Evolutionary conservation across 768 basidiomycete genomes (phyloP).

Genomic region (Leccinum disarticulatum): DNA sequence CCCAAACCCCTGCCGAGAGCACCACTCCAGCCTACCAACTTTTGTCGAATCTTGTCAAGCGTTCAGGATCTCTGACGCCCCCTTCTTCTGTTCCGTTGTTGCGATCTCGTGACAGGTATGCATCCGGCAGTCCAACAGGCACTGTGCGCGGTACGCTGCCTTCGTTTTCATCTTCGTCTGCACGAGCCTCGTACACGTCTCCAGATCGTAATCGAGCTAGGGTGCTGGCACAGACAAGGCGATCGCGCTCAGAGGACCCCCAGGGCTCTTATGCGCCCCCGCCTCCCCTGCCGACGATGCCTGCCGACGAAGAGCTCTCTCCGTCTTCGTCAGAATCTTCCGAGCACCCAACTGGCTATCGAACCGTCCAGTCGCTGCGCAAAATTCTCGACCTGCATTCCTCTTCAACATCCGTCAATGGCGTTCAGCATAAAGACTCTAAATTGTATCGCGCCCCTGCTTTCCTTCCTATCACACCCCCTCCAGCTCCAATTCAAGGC

Average conservation of each 20-base stretch:
- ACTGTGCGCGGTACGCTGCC: constrained; percentile 22
- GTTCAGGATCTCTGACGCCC: constrained; percentile 30
- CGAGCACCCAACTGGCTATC: constrained; percentile 51
- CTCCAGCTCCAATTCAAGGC: constrained; percentile 54
- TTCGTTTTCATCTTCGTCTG: constrained; percentile 17
- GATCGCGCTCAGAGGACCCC: constrained; percentile 34
- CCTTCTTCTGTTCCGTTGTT: constrained; percentile 30
- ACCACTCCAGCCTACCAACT: constrained; percentile 60
- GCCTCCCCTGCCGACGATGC: constrained; percentile 47
- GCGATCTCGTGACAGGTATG: constrained; percentile 33
- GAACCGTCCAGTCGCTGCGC: constrained; percentile 63
- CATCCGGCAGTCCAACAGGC: constrained; percentile 33
- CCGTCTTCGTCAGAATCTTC: constrained; percentile 54
- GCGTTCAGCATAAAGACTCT: constrained; percentile 10
- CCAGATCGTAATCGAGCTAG: constrained; percentile 15
- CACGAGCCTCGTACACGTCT: constrained; percentile 9
- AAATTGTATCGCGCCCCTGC: constrained; percentile 19
- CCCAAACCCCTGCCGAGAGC: constrained; percentile 40
- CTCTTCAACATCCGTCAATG: constrained; percentile 34
- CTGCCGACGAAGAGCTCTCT: constrained; percentile 55
- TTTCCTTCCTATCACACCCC: constrained; percentile 41
- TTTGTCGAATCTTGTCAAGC: constrained; percentile 55
- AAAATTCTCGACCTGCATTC: constrained; percentile 61
- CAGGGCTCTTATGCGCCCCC: constrained; percentile 21
- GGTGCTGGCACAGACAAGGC: constrained; percentile 10